phyloP scores from a whole-genome alignment of 345 rosid genomes.

The Brassica incana region DNA sequence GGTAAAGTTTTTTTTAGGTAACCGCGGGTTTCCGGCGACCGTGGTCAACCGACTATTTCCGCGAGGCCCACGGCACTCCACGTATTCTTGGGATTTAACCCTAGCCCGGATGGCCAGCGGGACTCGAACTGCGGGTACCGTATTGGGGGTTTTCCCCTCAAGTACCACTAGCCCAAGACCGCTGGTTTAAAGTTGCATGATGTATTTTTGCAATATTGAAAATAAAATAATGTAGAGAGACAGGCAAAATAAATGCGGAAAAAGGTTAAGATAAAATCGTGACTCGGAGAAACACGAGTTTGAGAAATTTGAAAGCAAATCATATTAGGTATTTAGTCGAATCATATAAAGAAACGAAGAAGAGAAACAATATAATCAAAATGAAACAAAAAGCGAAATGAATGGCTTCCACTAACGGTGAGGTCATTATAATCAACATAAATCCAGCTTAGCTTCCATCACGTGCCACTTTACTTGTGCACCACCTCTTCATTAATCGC shows the following conservation, averaged over 20 bases:
- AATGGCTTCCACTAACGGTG: constrained; percentile 34
- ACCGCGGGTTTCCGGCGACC: no score
- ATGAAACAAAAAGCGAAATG: not conserved
- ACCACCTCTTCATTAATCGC: constrained; percentile 35
- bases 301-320: constrained; percentile 21
- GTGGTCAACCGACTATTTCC: no score
- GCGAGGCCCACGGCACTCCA: no score
- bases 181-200: constrained; percentile 14
- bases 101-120: no score
- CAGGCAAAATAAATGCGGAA: not conserved
- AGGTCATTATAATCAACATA: constrained; percentile 35
- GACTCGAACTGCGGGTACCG: no score
- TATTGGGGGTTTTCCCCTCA: no score
- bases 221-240: not conserved
- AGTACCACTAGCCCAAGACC: no score
- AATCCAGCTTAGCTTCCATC: constrained; percentile 26
- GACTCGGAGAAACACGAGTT: constrained; percentile 19
- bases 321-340: constrained; percentile 10
- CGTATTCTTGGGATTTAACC: no score
- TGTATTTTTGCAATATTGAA: constrained; percentile 16
- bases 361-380: constrained; percentile 1
- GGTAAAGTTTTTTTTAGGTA: not conserved
- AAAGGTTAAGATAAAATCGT: constrained; percentile 6
- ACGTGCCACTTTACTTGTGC: constrained; percentile 43
- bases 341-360: constrained; percentile 20